These are phyloP conservation scores for Melampsora larici-populina DNA, from an alignment of 1,284 basidiomycete genomes.

Conservation along the genomic window DNA sequence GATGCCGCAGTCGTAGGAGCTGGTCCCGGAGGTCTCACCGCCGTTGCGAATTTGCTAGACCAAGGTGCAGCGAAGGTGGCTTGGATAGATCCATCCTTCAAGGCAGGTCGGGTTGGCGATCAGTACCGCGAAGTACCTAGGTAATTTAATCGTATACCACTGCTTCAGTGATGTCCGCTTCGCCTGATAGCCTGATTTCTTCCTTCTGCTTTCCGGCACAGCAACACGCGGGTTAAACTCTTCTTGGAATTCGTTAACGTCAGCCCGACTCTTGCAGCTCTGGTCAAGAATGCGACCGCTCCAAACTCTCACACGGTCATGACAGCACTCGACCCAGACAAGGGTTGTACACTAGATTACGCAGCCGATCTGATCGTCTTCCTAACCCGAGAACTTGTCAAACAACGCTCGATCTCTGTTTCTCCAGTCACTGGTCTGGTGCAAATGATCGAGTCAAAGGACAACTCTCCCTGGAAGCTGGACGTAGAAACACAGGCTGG, in stretches of 20 bases:
- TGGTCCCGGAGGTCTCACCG: constrained; percentile 17
- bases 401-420: not conserved
- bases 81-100: constrained; percentile 20
- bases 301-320: constrained; percentile 13
- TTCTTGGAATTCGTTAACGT: constrained; percentile 17
- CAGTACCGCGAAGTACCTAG: constrained; percentile 19
- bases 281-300: not conserved
- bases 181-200: no score
- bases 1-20: not conserved
- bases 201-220: not conserved
- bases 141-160: not conserved
- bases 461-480: not conserved
- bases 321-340: not conserved
- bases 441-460: not conserved
- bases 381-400: constrained; percentile 1
- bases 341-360: constrained; percentile 13
- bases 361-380: constrained; percentile 24
- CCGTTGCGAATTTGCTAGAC: constrained; percentile 24
- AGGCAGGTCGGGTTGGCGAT: constrained; percentile 9
- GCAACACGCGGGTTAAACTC: constrained; percentile 20
- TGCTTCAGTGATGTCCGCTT: no score
- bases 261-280: constrained; percentile 6
- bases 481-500: not conserved
- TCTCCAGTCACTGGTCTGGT: not conserved
- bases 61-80: constrained; percentile 1